A percentile compares a stretch with the other conserved stretches of the same genome.
These are phyloP conservation scores for Sporothrix globosa DNA, from an alignment of 2,329 filamentous ascomycete genomes.

Conservation along the genomic window DNA sequence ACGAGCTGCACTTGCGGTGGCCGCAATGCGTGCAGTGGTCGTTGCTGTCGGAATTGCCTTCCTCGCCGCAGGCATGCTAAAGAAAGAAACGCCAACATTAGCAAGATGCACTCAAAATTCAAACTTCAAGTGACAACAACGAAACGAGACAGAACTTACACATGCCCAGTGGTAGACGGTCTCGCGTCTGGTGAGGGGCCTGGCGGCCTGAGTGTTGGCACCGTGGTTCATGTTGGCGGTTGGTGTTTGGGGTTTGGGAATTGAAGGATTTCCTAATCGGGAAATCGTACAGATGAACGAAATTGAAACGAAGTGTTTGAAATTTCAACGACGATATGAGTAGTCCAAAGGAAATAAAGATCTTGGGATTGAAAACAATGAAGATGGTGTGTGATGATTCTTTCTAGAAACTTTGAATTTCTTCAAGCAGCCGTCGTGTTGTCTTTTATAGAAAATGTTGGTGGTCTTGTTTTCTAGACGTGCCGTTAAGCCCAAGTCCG, in stretches of 20 bases:
- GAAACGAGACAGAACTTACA: not conserved
- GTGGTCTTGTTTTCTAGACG: not conserved
- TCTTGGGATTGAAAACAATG: not conserved
- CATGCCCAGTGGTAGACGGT: conserved; percentile 4
- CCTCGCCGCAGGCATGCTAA: not conserved
- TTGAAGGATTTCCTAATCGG: not conserved
- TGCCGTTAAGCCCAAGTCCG: conserved; percentile 11
- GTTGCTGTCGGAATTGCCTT: not conserved
- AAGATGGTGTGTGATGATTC: not conserved
- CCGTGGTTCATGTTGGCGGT: not conserved
- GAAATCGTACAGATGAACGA: not conserved
- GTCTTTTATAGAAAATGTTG: not conserved
- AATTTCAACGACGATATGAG: not conserved
- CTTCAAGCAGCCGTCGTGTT: not conserved
- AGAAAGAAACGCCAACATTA: not conserved
- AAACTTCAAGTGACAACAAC: too few relatives aligned
- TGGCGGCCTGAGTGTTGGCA: not conserved
- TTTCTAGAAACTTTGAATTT: not conserved
- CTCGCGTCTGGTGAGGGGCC: not conserved
- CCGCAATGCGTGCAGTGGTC: not conserved
- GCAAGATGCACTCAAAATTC: not conserved
- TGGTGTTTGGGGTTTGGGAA: not conserved
- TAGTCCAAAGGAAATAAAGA: not conserved
- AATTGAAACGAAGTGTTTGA: not conserved
- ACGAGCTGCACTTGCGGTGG: not conserved